Percentiles rank a stretch among this genome's conserved stretches.
Evolutionary conservation across 1,284 basidiomycete species (phyloP).

Genomic region (Lignosus rhinocerotis): DNA sequence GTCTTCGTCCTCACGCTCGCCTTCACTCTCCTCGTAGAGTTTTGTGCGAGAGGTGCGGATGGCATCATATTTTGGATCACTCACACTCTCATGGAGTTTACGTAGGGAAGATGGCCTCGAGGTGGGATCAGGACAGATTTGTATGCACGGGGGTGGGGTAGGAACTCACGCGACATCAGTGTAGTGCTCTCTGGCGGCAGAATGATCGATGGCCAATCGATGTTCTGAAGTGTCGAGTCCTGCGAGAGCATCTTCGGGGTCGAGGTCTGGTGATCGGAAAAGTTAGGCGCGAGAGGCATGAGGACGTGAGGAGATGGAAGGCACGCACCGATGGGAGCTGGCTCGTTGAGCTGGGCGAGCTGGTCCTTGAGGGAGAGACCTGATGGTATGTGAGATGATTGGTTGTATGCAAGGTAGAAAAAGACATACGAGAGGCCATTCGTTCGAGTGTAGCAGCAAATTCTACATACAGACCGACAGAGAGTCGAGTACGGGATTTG

Average conservation of each 20-base stretch:
- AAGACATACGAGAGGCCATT: conserved; percentile 24
- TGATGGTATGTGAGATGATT: conserved; percentile 30
- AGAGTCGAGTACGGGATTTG: conserved; percentile 3
- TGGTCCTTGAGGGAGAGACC: conserved; percentile 78
- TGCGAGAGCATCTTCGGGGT: conserved; percentile 65
- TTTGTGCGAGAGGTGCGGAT: conserved; percentile 62
- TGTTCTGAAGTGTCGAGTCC: conserved; percentile 23
- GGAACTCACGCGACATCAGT: conserved; percentile 73
- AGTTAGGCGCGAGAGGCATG: conserved; percentile 19
- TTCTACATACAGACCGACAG: conserved; percentile 3
- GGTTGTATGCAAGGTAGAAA: conserved; percentile 13
- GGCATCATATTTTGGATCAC: conserved; percentile 78
- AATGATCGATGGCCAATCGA: conserved; percentile 25
- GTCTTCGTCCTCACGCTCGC: conserved; percentile 38
- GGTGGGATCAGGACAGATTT: not conserved
- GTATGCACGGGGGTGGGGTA: not conserved
- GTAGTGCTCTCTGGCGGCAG: conserved; percentile 73
- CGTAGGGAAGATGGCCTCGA: conserved; percentile 69
- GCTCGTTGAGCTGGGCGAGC: conserved; percentile 74
- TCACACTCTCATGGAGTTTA: conserved; percentile 58
- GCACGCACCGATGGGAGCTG: conserved; percentile 63
- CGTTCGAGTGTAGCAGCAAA: not conserved
- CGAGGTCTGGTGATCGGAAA: conserved; percentile 56
- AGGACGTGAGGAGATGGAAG: conserved; percentile 4
- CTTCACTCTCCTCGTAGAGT: conserved; percentile 47